Base-by-base conservation (phyloP, 441 rosid genomes). In the Iberis amara region DNA sequence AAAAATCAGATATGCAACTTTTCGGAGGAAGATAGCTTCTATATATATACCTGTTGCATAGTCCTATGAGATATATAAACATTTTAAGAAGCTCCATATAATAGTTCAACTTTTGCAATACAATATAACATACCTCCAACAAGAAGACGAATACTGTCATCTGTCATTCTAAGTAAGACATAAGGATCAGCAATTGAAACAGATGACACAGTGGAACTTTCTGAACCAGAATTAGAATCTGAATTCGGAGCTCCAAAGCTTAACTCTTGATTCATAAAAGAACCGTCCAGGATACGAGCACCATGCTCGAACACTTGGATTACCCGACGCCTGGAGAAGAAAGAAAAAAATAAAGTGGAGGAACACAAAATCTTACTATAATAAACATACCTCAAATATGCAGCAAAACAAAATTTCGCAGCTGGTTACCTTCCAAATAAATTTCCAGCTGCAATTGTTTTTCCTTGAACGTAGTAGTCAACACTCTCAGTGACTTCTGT, bases 401-500 rank as follows among this genome's bases (percentile, higher is more conserved):
- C 54, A 53, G 41, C 46, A 55, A 53, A 54, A 43, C 47, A 55
- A 13, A 55, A 47, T 47, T 40, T 59, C 42, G 30, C 54, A 62
- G 55, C 57, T 57, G 53, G 55, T 50, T 43, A 85, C 99, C 99
- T 89, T 65, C 97, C 99, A 74, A 94, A 94, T 74, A 89, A 72
- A 73, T 94, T 94, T 73, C 99, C 99, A 36, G 97, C 96, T 52
- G 94, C 83, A 73, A 94, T 54, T 48, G 99, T 94, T 78, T 82
- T 74, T 67, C 99, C 99, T 83, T 94, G 97, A 57, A 94, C 97
- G 68, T 76, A 89, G 73, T 94, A 94, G 78, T 86, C 99, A 46
- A 94, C 99, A 70, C 87, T 89, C 78, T 94, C 99, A 64, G 99
- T 94, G 64, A 94, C 99, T 79, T 94, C 99, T 4, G 95, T 68